Conservation (phyloP, 2,329 filamentous ascomycete genomes). For the Cordyceps javanica region DNA sequence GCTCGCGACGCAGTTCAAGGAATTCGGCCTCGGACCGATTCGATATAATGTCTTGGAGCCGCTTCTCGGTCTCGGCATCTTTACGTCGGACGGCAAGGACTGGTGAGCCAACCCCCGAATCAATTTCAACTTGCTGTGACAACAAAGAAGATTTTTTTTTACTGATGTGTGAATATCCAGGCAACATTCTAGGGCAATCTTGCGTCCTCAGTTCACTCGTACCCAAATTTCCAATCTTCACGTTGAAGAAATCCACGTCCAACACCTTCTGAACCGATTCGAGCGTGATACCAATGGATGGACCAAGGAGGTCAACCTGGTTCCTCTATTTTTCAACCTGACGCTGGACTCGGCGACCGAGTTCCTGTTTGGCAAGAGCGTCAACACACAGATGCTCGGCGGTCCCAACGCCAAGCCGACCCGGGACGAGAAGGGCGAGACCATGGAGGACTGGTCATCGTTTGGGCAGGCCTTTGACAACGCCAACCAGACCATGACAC, state of each 20-base stretch:
- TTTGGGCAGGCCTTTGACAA: slow-evolving; percentile 2
- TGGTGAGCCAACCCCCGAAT: neutral
- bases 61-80: slow-evolving; percentile 15
- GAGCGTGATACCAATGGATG: neutral
- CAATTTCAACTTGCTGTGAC: neutral
- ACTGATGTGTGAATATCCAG: neutral
- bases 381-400: slow-evolving; percentile 27
- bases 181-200: slow-evolving; percentile 29
- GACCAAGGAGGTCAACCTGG: slow-evolving; percentile 29
- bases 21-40: neutral
- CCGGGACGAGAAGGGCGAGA: neutral
- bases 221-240: slow-evolving; percentile 18
- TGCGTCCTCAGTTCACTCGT: slow-evolving; percentile 22
- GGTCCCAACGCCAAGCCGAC: neutral
- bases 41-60: slow-evolving; percentile 1
- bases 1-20: slow-evolving; percentile 39
- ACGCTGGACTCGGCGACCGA: slow-evolving; percentile 39
- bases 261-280: slow-evolving; percentile 6
- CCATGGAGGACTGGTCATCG: slow-evolving; percentile 2
- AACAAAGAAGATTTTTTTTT: slow-evolving; percentile 22
- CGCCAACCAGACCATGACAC: neutral
- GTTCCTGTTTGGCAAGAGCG: slow-evolving; percentile 55
- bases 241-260: slow-evolving; percentile 19
- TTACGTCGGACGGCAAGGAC: slow-evolving; percentile 10
- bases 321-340: slow-evolving; percentile 39